Evolutionary conservation across 306 rosid genomes (phyloP).

Genomic region (Vigna trinervia): DNA sequence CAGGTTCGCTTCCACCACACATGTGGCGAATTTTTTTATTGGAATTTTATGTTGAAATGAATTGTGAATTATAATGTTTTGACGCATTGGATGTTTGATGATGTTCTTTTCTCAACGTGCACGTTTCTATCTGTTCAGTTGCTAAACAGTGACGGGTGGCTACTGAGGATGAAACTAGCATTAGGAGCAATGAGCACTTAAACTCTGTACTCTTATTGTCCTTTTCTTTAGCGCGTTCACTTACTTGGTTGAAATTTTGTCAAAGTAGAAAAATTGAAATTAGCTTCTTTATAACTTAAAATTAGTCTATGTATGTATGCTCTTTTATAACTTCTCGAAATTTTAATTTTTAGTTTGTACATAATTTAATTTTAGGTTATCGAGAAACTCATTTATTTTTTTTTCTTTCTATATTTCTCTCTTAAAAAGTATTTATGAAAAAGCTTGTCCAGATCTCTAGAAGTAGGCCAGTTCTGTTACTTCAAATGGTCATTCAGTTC

Average conservation of each 20-base stretch:
- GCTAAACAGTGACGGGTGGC: neutral
- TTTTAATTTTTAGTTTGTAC: too few relatives aligned
- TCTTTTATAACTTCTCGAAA: too few relatives aligned
- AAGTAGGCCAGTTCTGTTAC: neutral
- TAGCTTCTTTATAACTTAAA: too few relatives aligned
- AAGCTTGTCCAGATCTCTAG: neutral
- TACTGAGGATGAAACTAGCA: neutral
- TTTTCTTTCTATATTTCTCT: too few relatives aligned
- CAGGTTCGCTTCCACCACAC: slow-evolving; percentile 59
- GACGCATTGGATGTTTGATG: neutral
- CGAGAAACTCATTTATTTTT: too few relatives aligned
- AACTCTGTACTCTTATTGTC: neutral
- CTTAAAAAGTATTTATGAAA: too few relatives aligned
- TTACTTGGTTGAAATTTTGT: slow-evolving; percentile 8
- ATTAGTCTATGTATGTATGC: too few relatives aligned
- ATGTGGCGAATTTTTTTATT: neutral
- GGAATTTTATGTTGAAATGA: neutral
- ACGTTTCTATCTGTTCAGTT: neutral
- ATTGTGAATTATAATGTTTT: neutral
- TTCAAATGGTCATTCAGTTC: slow-evolving; percentile 6
- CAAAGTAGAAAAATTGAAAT: too few relatives aligned
- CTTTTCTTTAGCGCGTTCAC: neutral
- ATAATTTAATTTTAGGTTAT: too few relatives aligned
- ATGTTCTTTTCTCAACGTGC: neutral
- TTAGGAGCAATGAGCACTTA: neutral